A percentile compares a stretch with the other conserved stretches of the same genome.
Evolutionary conservation across 768 basidiomycete genomes (phyloP).

Genomic region (Phylloporus rhodoxanthus): DNA sequence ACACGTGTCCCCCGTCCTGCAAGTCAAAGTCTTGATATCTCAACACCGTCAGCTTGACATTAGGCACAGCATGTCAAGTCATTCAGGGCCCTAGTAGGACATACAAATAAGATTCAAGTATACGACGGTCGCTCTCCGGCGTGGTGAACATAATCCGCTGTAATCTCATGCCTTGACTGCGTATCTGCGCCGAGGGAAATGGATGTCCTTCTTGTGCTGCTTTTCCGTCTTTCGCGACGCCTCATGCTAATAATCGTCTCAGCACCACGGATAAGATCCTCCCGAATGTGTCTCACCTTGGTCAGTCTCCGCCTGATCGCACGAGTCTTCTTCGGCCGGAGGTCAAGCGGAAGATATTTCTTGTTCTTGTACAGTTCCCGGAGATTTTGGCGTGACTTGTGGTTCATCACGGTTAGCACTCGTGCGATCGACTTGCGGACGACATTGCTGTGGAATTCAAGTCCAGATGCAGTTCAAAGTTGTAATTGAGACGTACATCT

Average conservation of each 20-base stretch:
- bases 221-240: constrained; percentile 79
- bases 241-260: constrained; percentile 57
- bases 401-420: constrained; percentile 97
- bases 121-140: constrained; percentile 14
- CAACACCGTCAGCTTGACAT: constrained; percentile 5
- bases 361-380: constrained; percentile 97
- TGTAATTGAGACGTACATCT: constrained; percentile 65
- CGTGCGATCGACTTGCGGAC: constrained; percentile 99
- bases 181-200: constrained; percentile 92
- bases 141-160: constrained; percentile 16
- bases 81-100: constrained; percentile 34
- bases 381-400: constrained; percentile 93
- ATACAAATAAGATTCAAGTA: constrained; percentile 34
- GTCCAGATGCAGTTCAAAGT: background rate
- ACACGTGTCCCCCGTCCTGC: constrained; percentile 24
- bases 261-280: background rate
- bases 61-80: constrained; percentile 29
- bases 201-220: constrained; percentile 89
- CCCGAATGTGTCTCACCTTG: constrained; percentile 48
- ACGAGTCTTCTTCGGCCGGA: constrained; percentile 96
- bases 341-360: constrained; percentile 95
- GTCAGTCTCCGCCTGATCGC: constrained; percentile 95
- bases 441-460: constrained; percentile 55
- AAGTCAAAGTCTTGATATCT: background rate
- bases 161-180: constrained; percentile 81